Percentiles rank a stretch among this genome's conserved stretches.
Evolutionary conservation across 495 filamentous ascomycete genomes (phyloP).

Genomic region (Hypoxylon perforatum): DNA sequence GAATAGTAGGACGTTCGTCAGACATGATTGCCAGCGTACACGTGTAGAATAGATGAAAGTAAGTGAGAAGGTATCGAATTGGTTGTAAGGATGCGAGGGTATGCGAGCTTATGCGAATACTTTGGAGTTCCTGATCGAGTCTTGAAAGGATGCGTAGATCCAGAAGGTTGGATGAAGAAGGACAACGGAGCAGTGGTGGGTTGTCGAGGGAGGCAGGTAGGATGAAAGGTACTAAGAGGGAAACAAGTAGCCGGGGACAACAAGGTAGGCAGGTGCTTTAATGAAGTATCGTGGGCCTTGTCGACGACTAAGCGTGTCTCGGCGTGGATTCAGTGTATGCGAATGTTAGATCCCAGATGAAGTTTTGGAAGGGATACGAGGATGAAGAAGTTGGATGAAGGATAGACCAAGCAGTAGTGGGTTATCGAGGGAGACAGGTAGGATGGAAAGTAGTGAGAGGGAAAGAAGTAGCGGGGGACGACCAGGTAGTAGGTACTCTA

Average conservation of each 20-base stretch:
- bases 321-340: not conserved
- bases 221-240: not conserved
- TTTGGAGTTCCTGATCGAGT: not conserved
- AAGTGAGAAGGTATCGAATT: not conserved
- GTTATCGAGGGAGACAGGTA: not conserved
- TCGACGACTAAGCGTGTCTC: not conserved
- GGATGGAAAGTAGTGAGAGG: not conserved
- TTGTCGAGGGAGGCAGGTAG: not conserved
- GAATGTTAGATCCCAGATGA: not conserved
- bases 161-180: not conserved
- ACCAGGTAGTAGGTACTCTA: not conserved
- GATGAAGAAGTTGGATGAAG: not conserved
- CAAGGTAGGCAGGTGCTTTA: not conserved
- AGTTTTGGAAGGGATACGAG: not conserved
- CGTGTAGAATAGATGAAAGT: not conserved
- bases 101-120: too few relatives aligned
- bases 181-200: not conserved
- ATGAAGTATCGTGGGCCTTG: not conserved
- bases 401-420: not conserved
- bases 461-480: not conserved
- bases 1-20: not conserved
- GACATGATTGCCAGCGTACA: not conserved
- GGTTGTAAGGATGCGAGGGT: not conserved
- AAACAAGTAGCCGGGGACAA: not conserved
- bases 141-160: not conserved